These are phyloP conservation scores for Xylaria sp. DNA, from an alignment of 2,329 filamentous ascomycete species.

Conservation along the genomic window DNA sequence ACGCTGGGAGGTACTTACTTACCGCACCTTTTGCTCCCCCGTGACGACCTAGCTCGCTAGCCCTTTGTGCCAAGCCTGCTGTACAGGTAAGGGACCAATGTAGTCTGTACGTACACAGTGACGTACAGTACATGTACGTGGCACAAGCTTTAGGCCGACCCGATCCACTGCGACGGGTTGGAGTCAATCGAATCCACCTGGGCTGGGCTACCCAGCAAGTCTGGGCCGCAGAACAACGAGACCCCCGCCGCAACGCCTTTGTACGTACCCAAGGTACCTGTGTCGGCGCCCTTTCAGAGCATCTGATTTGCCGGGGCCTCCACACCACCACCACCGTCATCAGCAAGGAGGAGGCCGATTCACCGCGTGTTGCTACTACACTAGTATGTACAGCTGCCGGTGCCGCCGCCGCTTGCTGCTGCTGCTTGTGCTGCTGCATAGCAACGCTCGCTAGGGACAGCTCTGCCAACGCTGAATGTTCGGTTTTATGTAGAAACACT, in stretches of 20 bases:
- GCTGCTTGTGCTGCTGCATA: constrained; percentile 31
- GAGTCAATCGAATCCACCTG: constrained; percentile 7
- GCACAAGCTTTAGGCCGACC: constrained; percentile 17
- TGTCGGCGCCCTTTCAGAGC: constrained; percentile 10
- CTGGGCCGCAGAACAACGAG: constrained; percentile 25
- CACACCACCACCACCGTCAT: constrained; percentile 37
- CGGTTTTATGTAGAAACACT: constrained; percentile 28
- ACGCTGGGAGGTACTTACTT: neutral
- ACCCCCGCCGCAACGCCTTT: constrained; percentile 35
- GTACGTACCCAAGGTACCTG: constrained; percentile 3
- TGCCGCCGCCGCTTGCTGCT: constrained; percentile 30
- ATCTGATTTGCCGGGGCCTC: constrained; percentile 38
- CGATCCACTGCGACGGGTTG: constrained; percentile 20
- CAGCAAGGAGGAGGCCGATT: constrained; percentile 27
- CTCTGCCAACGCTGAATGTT: constrained; percentile 32
- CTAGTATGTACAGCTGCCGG: constrained; percentile 31
- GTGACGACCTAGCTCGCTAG: neutral
- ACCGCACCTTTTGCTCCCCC: neutral
- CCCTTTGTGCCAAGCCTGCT: constrained; percentile 5
- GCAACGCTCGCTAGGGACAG: constrained; percentile 28
- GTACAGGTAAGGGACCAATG: neutral
- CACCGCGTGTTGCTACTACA: constrained; percentile 31
- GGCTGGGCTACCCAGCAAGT: constrained; percentile 6
- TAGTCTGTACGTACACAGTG: constrained; percentile 17
- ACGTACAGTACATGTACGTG: constrained; percentile 19